Base-by-base conservation (phyloP, 1,284 basidiomycete genomes). In the Termitomyces sp. region DNA sequence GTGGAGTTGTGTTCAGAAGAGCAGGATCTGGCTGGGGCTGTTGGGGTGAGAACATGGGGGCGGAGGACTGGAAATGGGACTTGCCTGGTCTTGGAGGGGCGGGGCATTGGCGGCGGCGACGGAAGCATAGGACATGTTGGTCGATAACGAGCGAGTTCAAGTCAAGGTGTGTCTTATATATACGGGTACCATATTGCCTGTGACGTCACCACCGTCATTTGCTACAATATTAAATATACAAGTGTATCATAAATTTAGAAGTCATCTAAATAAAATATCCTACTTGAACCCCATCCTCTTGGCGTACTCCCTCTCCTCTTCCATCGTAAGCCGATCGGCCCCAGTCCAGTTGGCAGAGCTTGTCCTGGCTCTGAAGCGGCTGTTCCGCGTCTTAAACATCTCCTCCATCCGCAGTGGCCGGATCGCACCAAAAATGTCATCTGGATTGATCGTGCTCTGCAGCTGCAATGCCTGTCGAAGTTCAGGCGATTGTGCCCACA, bases 281-380 rank as follows among this genome's bases (percentile, higher is more conserved):
- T 68, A 75, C 57, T 72, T 76, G 73, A 87, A 97, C 3, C 93
- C 93, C 94, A 97, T 97, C 55, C 88, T 77, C 62, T 79, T 79
- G 3, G 86, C 91, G 66, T 97, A 97, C 60, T 93, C 89, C 53
- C 77, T 73, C 70, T 94, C 84, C 69, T 97, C 94, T 57, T 87
- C 81, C 34, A 75, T 69, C 6, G 92, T 94, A 58, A 97, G 73
- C 33, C 84, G 78, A 72, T 97, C 94, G 13, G 85, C 73, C 14
- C 91, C 91, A 14, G 83, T 81, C 94, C 94, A 97, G 67, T 96
- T 96, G 39, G 94, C 95, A 16, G 91, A 94, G 63, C 90, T 93
- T 6, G 92, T 92, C 49, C 94, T 78, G 11, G 89, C 86, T 54
- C 93, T 79, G 75, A 97, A 96, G 45, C 88, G 79, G 54, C 83